Evolutionary conservation across 116 monocot genomes (phyloP).

Genomic region (Iris pallida): DNA sequence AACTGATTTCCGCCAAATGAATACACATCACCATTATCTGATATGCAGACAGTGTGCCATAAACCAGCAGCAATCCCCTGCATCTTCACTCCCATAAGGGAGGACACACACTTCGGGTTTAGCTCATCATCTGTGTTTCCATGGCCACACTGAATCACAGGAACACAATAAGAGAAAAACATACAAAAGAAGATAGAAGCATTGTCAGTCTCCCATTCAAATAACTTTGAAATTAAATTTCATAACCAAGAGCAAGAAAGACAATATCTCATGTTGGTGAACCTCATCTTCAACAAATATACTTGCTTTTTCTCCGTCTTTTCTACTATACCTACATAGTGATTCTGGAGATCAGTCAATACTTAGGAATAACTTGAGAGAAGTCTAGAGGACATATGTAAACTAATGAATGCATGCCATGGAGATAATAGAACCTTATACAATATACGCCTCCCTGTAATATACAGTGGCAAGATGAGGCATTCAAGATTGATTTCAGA

Average conservation of each 20-base stretch:
- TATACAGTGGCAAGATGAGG: not conserved
- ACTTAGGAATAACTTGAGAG: conserved; percentile 16
- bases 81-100: conserved; percentile 72
- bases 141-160: conserved; percentile 79
- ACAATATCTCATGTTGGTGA: conserved; percentile 31
- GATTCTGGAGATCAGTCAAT: conserved; percentile 55
- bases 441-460: conserved; percentile 2
- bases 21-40: conserved; percentile 80
- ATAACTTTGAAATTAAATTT: conserved; percentile 9
- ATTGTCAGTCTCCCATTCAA: conserved; percentile 16
- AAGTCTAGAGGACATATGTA: conserved; percentile 1
- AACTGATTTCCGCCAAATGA: conserved; percentile 98
- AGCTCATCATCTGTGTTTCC: conserved; percentile 89
- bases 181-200: conserved; percentile 25
- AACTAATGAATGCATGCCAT: conserved; percentile 5
- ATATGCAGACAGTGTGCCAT: conserved; percentile 94
- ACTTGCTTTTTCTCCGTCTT: conserved; percentile 69
- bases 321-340: conserved; percentile 66
- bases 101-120: conserved; percentile 81
- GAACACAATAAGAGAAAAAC: conserved; percentile 3
- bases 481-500: not conserved
- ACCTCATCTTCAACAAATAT: conserved; percentile 67
- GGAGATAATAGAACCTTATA: conserved; percentile 8
- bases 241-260: conserved; percentile 18
- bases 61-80: conserved; percentile 74